Base-by-base conservation (phyloP, 108 stramenopile genomes). In the Nitzschia sp. region DNA sequence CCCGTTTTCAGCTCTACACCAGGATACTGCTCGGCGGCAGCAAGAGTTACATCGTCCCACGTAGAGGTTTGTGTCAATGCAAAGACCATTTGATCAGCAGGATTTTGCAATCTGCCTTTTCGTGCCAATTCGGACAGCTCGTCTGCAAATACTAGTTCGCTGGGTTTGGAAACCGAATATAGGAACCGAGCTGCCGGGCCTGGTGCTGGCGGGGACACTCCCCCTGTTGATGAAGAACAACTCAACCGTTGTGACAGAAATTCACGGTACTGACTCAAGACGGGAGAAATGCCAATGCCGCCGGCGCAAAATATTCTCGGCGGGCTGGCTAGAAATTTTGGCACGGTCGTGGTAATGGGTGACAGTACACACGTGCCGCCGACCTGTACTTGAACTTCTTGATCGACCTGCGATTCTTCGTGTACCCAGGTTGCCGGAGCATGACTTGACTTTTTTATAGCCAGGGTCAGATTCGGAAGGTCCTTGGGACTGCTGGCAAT, bases 271-370 rank as follows among this genome's bases (percentile, higher is more conserved):
- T 66, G 51, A 4, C 67, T 47, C 15, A 70, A 58, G n/a, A 76
- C 33, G 1, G 75, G 75, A 24, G 46, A 54, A 4, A 76, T 70
- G 6, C 75, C 75, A 69, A 76, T 70, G 11, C 75, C 75, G 33
- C 75, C 75, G 3, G 75, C 75, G 38, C 69, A 76, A 58, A 70
- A 76, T n/a, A 67, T 38, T 17, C 30, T 38, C 9, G 72, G 56
- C 31, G 27, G 30, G 4, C 18, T 19, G 18, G 49, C 11, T 19
- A 51, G 21, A 19, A 34, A 34, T 3, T 61, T 36, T 2, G 35
- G 13, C 4, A 6, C 21, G 4, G 56, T 57, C 26, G 56, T 19
- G 4, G 13, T 19, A 19, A 51, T 4, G 6, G 23, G 35, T 5
- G 32, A 21, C 38, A 72, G 31, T 2, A 59, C 58, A 51, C 51